These are phyloP conservation scores for Raphanus raphanistrum DNA, from an alignment of 345 rosid species.

Conservation along the genomic window DNA sequence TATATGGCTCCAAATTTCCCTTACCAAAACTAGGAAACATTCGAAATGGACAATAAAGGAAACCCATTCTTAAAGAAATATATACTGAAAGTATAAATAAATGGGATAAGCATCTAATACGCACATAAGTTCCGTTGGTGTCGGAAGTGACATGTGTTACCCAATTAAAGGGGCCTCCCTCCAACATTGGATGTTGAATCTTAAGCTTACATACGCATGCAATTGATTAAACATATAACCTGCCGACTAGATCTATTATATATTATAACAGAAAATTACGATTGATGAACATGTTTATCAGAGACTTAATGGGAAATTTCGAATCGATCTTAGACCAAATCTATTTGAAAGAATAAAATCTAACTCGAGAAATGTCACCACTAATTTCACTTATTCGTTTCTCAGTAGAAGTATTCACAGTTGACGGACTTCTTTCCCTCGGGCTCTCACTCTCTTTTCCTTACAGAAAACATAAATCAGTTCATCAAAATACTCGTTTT, in stretches of 20 bases:
- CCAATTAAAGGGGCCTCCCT: conserved; percentile 18
- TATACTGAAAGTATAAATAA: conserved; percentile 3
- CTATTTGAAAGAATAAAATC: conserved; percentile 33
- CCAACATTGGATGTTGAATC: conserved; percentile 37
- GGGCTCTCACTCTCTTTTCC: neutral
- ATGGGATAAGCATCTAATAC: conserved; percentile 34
- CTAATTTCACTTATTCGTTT: conserved; percentile 17
- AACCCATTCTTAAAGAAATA: neutral
- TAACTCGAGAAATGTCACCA: conserved; percentile 23
- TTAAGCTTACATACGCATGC: conserved; percentile 24
- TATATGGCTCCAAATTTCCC: too few species aligned
- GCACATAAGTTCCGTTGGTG: conserved; percentile 34
- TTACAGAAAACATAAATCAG: neutral
- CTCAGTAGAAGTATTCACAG: neutral
- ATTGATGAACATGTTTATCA: neutral
- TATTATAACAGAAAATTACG: conserved; percentile 14
- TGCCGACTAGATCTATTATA: conserved; percentile 32
- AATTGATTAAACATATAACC: conserved; percentile 19
- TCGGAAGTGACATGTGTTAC: conserved; percentile 38
- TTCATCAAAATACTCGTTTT: neutral
- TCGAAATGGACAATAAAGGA: conserved; percentile 32
- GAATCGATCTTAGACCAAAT: conserved; percentile 34
- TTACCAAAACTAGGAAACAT: conserved; percentile 33
- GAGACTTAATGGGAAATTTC: conserved; percentile 16
- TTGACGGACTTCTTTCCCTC: neutral